Base-by-base conservation (phyloP, 2,329 filamentous ascomycete species). In the Nigrospora oryzae region DNA sequence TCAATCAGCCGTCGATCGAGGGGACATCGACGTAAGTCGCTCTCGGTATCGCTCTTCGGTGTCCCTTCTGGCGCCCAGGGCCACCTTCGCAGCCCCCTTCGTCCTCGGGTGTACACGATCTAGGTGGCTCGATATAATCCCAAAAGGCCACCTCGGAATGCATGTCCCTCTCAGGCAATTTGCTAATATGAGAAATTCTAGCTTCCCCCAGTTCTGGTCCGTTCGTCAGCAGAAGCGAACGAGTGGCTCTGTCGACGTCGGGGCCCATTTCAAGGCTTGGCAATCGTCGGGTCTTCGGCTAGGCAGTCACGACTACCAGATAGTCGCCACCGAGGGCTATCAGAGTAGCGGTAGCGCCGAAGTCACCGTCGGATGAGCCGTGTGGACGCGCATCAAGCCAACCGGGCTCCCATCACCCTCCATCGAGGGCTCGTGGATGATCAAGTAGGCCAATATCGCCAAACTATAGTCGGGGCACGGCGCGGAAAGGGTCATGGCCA, bases 181-280 rank as follows among this genome's bases (percentile, higher is more conserved):
- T 10, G 17, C 36, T 16, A 5, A 11, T 5, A 11, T 30, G 17
- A 30, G 30, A 13, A 53, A 50, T 33, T 50, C 52, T 40, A 74
- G 69, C 43, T 75, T 75, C 59, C 61, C 69, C 55, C 73, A 76
- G 60, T 76, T 68, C 63, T 74, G 70, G 69, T 70, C 66, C 36
- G 68, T 79, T 23, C 68, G 76, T 51, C 61, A 63, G 50, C 56
- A 53, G 47, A 73, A 77, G 67, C 66, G 73, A 40, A 63, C 67
- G 40, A 64, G 68, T 43, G 61, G 62, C 41, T 59, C 55, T 37
- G 61, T 64, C 49, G 63, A 56, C 44, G 51, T 60, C 33, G 49
- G 56, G 44, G 61, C 61, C 48, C 62, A 64, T 56, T 63, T 63
- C 50, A 52, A 63, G 46, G 59, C 59, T 38, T 65, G 61, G 61